Evolutionary conservation across 73 alveolate genomes (phyloP), one percentile per base, ranked within the genome.

Genomic region (Durusdinium trenchii): DNA sequence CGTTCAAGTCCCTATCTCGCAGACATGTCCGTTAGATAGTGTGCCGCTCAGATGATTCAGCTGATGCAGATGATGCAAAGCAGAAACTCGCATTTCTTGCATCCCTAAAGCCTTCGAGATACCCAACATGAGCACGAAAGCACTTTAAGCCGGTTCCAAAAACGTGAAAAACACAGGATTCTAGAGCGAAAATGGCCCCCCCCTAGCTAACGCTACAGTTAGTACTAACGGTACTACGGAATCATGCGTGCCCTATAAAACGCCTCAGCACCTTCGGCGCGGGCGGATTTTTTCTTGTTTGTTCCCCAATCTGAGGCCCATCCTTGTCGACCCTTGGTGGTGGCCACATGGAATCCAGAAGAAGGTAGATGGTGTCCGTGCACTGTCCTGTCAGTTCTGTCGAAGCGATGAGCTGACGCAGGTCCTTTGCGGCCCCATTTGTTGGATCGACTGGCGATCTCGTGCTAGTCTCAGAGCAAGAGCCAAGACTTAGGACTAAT

Each of bases 321-420:
- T 40, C 91, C 99, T 48, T 95, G 99, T 42, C 60, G 95, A 28
- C 99, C 99, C 0, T 90, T 95, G 78, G 91, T 95, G n/a, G 85
- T 95, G 23, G 99, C 99, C 51, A 95, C 99, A 7, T 95, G 94
- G 95, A 95, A 95, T 92, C 99, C 99, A 28, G 99, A 95, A 45
- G 99, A 95, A 82, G 95, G 95, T 75, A 38, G 38, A 64, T 9
- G 28, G 28, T 20, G 20, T 42, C 67, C 36, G 86, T 42, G 57
- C 38, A 48, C 51, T 40, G 40, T 18, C 6, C 78, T 38, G 26
- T 42, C 79, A 42, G 3, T 32, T 57, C 84, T 9, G 26, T 60
- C 35, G 7, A 28, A 0, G 14, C 40, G 64, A 32, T 82, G 71
- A n/a, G 32, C n/a, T 35, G 32, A n/a, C 46, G 3, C 71, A 94